Evolutionary conservation across 495 filamentous ascomycete species (phyloP).

Genomic region (Glutinoglossum americanum): DNA sequence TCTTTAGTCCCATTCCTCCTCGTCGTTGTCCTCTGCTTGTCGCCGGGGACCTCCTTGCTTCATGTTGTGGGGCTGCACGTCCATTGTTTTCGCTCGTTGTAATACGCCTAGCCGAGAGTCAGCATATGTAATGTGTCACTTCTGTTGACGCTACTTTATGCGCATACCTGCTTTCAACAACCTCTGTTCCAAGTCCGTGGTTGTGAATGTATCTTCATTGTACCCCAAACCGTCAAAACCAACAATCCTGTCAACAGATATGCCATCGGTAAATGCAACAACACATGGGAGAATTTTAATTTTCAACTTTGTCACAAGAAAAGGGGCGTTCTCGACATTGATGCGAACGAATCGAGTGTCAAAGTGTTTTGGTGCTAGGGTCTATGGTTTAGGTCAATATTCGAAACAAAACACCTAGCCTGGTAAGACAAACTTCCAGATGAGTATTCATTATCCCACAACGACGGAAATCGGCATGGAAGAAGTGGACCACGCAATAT

Average conservation of each 20-base stretch:
- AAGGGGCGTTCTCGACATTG: conserved; percentile 51
- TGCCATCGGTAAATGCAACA: conserved; percentile 48
- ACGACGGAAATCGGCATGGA: conserved; percentile 49
- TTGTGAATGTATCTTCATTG: conserved; percentile 37
- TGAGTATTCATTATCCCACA: conserved; percentile 49
- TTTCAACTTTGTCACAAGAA: conserved; percentile 46
- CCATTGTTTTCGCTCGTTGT: conserved; percentile 17
- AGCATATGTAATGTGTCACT: conserved; percentile 11
- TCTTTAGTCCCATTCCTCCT: conserved; percentile 46
- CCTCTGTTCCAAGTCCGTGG: conserved; percentile 38
- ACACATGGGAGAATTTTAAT: conserved; percentile 56
- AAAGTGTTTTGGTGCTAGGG: conserved; percentile 38
- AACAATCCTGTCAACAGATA: conserved; percentile 42
- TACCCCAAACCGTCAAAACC: conserved; percentile 54
- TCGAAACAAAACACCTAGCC: conserved; percentile 8
- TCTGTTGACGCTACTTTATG: conserved; percentile 15
- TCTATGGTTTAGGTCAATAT: conserved; percentile 10
- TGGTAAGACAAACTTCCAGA: conserved; percentile 22
- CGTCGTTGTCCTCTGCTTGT: conserved; percentile 22
- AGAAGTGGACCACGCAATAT: conserved; percentile 52
- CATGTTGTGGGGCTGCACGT: conserved; percentile 6
- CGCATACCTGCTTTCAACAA: conserved; percentile 37
- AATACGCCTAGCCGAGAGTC: neutral
- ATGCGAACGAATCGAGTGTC: conserved; percentile 48
- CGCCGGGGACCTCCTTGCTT: conserved; percentile 1